Base-by-base conservation (phyloP, 139 green algal genomes). In the Pseudopediastrum boryanum region DNA sequence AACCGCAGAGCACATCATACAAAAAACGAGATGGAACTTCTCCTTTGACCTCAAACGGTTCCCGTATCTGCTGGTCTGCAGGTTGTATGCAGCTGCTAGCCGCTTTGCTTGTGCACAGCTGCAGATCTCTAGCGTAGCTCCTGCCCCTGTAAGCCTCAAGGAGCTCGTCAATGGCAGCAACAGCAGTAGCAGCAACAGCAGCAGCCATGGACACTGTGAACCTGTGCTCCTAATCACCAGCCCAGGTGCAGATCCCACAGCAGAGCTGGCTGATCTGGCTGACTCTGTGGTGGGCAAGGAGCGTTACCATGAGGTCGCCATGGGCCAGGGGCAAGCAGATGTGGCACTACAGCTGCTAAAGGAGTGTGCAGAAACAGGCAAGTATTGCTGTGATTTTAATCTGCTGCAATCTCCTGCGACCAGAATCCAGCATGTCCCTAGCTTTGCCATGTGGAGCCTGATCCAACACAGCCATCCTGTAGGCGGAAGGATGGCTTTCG, bases 241-340 rank as follows among this genome's bases (percentile, higher is more conserved):
- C 2, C 84, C 90, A 4, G 91, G 91, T 8, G 85, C 90, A 4
- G 92, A 97, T 78, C 92, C 92, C 46, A 89, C 75, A 51, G 81
- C 92, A 52, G 91, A 97, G 88, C 90, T 97, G 25, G 69, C 83
- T 21, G 89, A 94, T 23, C 86, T 90, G 52, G 92, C 92, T 4
- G 77, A 75, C 25, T 29, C 52, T 0, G 81, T 75, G 41, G 68
- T 87, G 16, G 79, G 79, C 0, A 59, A 71, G 31, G 79, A 68
- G 21, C 77, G 81, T 9, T 90, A 89, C 76, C 81, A 90, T 41
- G 89, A 97, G 84, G 78, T 96, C 43, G 91, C 93, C n/a, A 95
- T 97, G 87, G 92, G 91, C 9, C 90, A 97, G 75, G 92, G 93
- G 12, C 93, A 97, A 75, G 75, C 84, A 41, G 87, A 94, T 16